Base-by-base conservation (phyloP, 768 basidiomycete species). In the Royoungia palumana region DNA sequence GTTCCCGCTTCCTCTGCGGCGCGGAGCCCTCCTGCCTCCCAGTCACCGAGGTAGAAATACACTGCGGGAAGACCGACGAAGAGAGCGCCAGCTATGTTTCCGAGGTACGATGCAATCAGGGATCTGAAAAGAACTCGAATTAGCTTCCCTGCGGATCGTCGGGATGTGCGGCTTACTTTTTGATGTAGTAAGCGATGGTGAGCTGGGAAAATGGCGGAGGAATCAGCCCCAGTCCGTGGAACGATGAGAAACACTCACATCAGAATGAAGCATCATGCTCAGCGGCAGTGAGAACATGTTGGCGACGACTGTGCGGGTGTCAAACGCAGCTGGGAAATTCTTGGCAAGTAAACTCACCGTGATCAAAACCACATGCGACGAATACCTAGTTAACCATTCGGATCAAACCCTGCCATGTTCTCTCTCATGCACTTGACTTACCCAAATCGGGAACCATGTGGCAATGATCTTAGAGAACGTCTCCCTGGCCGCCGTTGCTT, bases 241-340 rank as follows among this genome's bases (percentile, higher is more conserved):
- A 24, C 14, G 24, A 25, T 17, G n/a, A 20, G 35, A 37, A 45
- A 13, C 12, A 67, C 81, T 56, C 62, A 85, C 85, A 43, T 79
- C 66, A 22, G 83, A 81, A 20, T 81, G 77, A 57, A 87, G 81
- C 76, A 87, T 81, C 28, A 88, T 86, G 9, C 83, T 75, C 32
- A 87, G 63, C 0, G 84, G 83, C 8, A 88, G 67, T 4, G 80
- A 85, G 63, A 82, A 87, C 86, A 88, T 87, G 61, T 88, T 88
- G 17, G 86, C 86, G 22, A 85, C 69, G 10, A 85, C 83, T 84
- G 39, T 14, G 38, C 30, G 27, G 25, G 43, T 27, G 16, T 41
- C 46, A 37, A 51, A 28, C 41, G 9, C n/a, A 8, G 5, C 7
- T 20, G 12, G 7, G 30, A 39, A 37, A 37, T 22, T 13, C 17